phyloP scores from a whole-genome alignment of 2,329 filamentous ascomycete genomes.

The Colletotrichum sp. region DNA sequence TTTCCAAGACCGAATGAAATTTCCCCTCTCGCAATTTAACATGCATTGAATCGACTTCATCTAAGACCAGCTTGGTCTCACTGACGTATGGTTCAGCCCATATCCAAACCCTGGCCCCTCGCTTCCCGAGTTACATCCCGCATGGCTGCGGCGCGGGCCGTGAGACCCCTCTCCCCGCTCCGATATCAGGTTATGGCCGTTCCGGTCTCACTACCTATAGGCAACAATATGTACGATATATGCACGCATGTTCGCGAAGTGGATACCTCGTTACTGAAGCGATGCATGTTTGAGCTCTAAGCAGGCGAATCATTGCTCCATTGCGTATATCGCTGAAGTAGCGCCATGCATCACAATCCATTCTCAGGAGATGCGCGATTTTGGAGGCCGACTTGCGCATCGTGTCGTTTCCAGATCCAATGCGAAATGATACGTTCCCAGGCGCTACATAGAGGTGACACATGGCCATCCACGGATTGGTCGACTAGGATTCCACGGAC shows the following conservation, averaged over 20 bases:
- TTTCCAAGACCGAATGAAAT: not conserved
- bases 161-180: not conserved
- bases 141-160: not conserved
- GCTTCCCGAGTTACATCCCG: not conserved
- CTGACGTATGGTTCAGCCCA: not conserved
- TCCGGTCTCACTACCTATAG: not conserved
- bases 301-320: not conserved
- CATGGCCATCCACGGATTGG: not conserved
- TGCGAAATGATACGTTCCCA: rapidly evolving
- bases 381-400: not conserved
- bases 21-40: not conserved
- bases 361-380: not conserved
- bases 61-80: not conserved
- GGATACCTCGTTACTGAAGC: not conserved
- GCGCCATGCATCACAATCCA: not conserved
- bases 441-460: rapidly evolving
- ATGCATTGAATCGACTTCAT: not conserved
- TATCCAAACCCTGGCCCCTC: not conserved
- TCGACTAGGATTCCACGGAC: not conserved
- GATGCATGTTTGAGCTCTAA: not conserved
- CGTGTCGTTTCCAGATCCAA: not conserved
- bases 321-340: not conserved
- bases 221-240: not conserved
- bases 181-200: not conserved
- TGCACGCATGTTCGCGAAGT: not conserved